Conservation (phyloP, 129 eudicot genomes). For the sunflower (Helianthus annuus) region DNA sequence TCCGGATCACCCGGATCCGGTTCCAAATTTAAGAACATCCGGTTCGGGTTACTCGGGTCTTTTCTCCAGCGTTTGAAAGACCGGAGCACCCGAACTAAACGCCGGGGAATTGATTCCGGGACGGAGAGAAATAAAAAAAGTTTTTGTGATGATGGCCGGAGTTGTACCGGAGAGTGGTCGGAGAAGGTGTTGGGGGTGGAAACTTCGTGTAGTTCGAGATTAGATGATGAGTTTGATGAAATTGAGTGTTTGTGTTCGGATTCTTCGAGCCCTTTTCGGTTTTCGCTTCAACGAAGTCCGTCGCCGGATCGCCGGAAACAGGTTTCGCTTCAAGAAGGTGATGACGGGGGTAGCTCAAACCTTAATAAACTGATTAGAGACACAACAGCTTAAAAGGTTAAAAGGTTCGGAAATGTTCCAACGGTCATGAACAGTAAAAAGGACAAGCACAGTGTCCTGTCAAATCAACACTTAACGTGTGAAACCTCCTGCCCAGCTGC, state of each 20-base stretch:
- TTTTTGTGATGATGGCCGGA: not conserved
- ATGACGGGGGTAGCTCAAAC: too few species aligned
- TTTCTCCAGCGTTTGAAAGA: slow-evolving; percentile 54
- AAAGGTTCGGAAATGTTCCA: too few species aligned
- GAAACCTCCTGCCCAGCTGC: too few species aligned
- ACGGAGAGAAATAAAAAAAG: not conserved
- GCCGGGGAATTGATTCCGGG: slow-evolving; percentile 29
- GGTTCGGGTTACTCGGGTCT: slow-evolving; percentile 70
- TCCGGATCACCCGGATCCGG: too few species aligned
- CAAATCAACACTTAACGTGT: too few species aligned
- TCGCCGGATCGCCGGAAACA: slow-evolving; percentile 54
- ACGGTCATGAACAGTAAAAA: too few species aligned
- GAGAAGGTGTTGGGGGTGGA: slow-evolving; percentile 53
- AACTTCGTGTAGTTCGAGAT: slow-evolving; percentile 53
- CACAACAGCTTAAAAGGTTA: too few species aligned
- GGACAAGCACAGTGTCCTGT: too few species aligned
- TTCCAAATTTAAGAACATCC: not conserved
- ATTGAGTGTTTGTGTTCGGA: slow-evolving; percentile 17
- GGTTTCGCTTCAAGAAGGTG: too few species aligned
- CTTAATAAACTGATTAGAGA: too few species aligned
- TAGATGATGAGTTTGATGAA: slow-evolving; percentile 32
- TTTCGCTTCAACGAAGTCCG: slow-evolving; percentile 55
- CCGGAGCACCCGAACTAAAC: slow-evolving; percentile 42
- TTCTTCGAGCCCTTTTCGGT: slow-evolving; percentile 69
- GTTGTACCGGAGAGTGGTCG: slow-evolving; percentile 30